Evolutionary conservation across 768 basidiomycete species (phyloP).

Genomic region (Favolaschia claudopus): DNA sequence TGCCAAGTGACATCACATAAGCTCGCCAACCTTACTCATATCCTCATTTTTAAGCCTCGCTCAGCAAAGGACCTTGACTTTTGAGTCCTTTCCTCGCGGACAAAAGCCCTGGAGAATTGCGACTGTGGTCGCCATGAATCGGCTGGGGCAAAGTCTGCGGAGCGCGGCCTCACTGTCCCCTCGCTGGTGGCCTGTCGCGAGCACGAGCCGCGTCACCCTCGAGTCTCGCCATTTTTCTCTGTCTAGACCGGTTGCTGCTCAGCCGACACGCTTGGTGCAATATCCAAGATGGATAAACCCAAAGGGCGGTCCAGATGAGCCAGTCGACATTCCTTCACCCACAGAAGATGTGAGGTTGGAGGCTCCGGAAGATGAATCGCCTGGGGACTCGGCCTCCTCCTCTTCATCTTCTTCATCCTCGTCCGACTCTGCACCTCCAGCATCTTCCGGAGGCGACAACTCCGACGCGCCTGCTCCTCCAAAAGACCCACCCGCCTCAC

Average conservation of each 20-base stretch:
- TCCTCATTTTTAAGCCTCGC: too few relatives aligned
- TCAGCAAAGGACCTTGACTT: too few relatives aligned
- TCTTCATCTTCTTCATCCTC: slow-evolving; percentile 36
- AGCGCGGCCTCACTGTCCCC: slow-evolving; percentile 8
- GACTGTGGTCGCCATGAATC: slow-evolving; percentile 15
- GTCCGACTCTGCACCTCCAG: slow-evolving; percentile 40
- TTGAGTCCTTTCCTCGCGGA: too few relatives aligned
- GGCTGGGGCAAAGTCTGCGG: slow-evolving; percentile 13
- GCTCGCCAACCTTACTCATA: too few relatives aligned
- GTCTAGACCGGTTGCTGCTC: slow-evolving; percentile 31
- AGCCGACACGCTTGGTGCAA: slow-evolving; percentile 38
- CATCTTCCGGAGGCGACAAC: slow-evolving; percentile 51
- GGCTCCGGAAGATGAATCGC: slow-evolving; percentile 33
- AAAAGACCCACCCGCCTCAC: slow-evolving; percentile 37
- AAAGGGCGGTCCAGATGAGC: slow-evolving; percentile 35
- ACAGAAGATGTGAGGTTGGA: slow-evolving; percentile 19
- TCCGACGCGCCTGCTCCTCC: slow-evolving; percentile 36
- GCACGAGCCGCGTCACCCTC: slow-evolving; percentile 18
- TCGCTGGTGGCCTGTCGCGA: slow-evolving; percentile 14
- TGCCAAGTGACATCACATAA: too few relatives aligned
- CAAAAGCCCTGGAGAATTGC: too few relatives aligned
- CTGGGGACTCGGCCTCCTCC: slow-evolving; percentile 13
- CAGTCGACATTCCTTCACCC: slow-evolving; percentile 32
- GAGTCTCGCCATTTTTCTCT: slow-evolving; percentile 35
- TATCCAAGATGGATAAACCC: slow-evolving; percentile 50